Conservation (phyloP, 352 stramenopile species). For the Pythium aphanidermatum region DNA sequence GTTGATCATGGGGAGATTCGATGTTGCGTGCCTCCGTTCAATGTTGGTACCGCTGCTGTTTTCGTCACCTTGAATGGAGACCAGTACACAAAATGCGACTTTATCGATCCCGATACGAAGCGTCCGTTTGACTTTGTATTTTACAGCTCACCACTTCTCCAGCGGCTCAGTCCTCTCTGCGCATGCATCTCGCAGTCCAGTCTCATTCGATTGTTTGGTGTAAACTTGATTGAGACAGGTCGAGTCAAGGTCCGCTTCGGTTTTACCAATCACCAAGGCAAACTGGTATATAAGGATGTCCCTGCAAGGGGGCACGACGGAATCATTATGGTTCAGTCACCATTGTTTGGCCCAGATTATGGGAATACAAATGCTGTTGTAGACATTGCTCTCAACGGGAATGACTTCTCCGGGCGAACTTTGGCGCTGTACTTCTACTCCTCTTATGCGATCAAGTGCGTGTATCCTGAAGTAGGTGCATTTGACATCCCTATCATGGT, state of each 20-base stretch:
- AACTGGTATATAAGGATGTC: conserved; percentile 26
- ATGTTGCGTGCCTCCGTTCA: conserved; percentile 63
- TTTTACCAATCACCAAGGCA: conserved; percentile 28
- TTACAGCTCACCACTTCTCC: conserved; percentile 57
- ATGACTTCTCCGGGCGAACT: conserved; percentile 52
- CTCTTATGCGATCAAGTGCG: conserved; percentile 31
- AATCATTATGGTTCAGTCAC: conserved; percentile 41
- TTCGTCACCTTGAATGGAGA: conserved; percentile 72
- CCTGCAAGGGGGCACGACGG: conserved; percentile 35
- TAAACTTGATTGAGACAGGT: conserved; percentile 71
- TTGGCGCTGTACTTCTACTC: conserved; percentile 52
- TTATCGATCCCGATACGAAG: conserved; percentile 43
- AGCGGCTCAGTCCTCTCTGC: conserved; percentile 48
- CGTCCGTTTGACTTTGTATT: conserved; percentile 57
- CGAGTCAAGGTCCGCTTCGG: conserved; percentile 63
- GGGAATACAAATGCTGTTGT: conserved; percentile 39
- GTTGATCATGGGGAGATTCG: conserved; percentile 57
- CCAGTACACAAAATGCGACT: conserved; percentile 67
- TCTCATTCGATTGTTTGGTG: conserved; percentile 45
- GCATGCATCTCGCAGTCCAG: conserved; percentile 43
- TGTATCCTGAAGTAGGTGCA: conserved; percentile 43
- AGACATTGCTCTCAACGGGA: conserved; percentile 58
- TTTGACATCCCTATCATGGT: conserved; percentile 53
- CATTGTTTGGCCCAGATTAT: conserved; percentile 41
- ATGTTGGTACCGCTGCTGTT: conserved; percentile 38